Conservation (phyloP, 2,329 filamentous ascomycete species). For the Exophiala sp. region DNA sequence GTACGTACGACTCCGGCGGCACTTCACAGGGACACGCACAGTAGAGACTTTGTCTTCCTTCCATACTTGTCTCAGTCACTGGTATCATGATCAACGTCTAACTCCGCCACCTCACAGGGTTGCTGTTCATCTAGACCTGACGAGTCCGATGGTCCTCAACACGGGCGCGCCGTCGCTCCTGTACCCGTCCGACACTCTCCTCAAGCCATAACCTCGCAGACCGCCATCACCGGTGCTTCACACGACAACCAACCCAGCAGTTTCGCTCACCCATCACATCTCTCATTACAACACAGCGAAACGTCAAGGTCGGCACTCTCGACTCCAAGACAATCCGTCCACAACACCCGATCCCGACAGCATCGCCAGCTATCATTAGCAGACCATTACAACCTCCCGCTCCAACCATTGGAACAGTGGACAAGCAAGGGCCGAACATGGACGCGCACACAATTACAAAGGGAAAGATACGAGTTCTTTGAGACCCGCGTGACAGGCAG, state of each 20-base stretch:
- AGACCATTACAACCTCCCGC: conserved; percentile 67
- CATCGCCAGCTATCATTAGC: conserved; percentile 33
- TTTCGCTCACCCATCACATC: conserved; percentile 15
- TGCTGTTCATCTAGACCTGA: conserved; percentile 28
- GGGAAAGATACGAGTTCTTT: conserved; percentile 79
- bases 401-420: conserved; percentile 63
- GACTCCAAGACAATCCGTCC: conserved; percentile 11
- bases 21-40: not conserved
- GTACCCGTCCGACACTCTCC: conserved; percentile 19
- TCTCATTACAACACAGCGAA: conserved; percentile 18
- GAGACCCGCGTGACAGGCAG: conserved; percentile 80
- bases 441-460: conserved; percentile 66
- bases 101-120: conserved; percentile 15
- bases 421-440: conserved; percentile 60
- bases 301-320: conserved; percentile 20
- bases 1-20: conserved; percentile 2
- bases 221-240: conserved; percentile 21
- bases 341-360: conserved; percentile 7
- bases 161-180: conserved; percentile 7
- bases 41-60: not conserved
- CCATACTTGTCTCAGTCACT: not conserved
- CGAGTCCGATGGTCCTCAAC: conserved; percentile 8
- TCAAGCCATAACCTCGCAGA: conserved; percentile 25
- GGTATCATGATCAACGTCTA: not conserved
- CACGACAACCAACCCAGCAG: conserved; percentile 14